These are phyloP conservation scores for Fusarium decemcellulare DNA, from an alignment of 2,329 filamentous ascomycete genomes.

Conservation along the genomic window DNA sequence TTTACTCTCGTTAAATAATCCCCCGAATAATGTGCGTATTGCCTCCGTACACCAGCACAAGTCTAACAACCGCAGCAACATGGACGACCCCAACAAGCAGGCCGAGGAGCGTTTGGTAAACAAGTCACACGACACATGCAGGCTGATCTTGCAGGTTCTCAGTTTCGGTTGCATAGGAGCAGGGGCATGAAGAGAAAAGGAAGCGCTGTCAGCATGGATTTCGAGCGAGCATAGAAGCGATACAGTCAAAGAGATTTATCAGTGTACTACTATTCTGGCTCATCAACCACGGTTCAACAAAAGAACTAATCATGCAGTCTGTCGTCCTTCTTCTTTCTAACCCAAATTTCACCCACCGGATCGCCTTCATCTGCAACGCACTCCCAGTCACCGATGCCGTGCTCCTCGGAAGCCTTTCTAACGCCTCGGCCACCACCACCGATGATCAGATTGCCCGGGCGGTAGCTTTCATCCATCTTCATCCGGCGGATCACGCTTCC, in stretches of 20 bases:
- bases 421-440: slow-evolving; percentile 83
- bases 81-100: neutral
- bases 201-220: too few species aligned
- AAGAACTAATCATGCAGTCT: slow-evolving; percentile 28
- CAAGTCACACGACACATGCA: slow-evolving; percentile 1
- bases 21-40: neutral
- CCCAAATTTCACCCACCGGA: slow-evolving; percentile 77
- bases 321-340: slow-evolving; percentile 55
- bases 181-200: neutral
- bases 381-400: slow-evolving; percentile 81
- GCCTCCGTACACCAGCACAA: neutral
- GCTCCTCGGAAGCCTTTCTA: slow-evolving; percentile 69
- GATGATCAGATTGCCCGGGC: slow-evolving; percentile 84
- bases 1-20: too few species aligned
- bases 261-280: slow-evolving; percentile 10
- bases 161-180: neutral
- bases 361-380: slow-evolving; percentile 76
- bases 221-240: too few species aligned
- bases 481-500: slow-evolving; percentile 82
- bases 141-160: neutral
- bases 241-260: slow-evolving; percentile 14
- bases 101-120: neutral
- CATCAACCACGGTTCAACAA: neutral
- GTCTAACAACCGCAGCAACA: neutral
- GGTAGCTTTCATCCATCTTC: slow-evolving; percentile 72